Percentiles rank a stretch among this genome's conserved stretches.
Conservation (phyloP, 495 filamentous ascomycete genomes). For the Penicillium crystallinum region DNA sequence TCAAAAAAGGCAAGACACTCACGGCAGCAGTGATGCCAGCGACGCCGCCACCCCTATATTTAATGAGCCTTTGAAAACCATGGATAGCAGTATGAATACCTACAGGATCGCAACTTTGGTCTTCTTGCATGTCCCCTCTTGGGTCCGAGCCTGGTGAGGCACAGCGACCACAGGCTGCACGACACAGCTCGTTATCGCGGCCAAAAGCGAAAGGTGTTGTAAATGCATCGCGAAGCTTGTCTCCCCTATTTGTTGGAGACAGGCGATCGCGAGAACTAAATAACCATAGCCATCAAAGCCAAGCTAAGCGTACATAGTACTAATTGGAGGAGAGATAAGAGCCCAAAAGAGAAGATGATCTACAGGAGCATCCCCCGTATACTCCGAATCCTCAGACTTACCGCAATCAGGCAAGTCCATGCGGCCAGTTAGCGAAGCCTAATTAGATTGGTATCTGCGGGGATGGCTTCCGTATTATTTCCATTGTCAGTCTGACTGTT, state of each 20-base stretch:
- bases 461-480: neutral
- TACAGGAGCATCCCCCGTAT: neutral
- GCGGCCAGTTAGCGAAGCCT: neutral
- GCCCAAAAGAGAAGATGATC: neutral
- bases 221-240: conserved; percentile 12
- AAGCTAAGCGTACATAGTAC: neutral
- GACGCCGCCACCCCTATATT: conserved; percentile 38
- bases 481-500: neutral
- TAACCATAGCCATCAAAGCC: neutral
- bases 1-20: conserved; percentile 9
- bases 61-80: conserved; percentile 1
- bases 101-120: conserved; percentile 38
- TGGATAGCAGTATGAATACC: neutral
- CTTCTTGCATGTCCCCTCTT: conserved; percentile 29
- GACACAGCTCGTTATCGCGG: conserved; percentile 12
- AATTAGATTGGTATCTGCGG: neutral
- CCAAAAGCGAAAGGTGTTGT: conserved; percentile 15
- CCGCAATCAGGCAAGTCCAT: conserved; percentile 7
- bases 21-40: conserved; percentile 69
- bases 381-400: neutral
- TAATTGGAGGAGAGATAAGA: neutral
- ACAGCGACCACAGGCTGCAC: conserved; percentile 17
- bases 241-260: neutral
- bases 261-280: conserved; percentile 6
- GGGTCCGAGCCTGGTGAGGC: conserved; percentile 11